A percentile compares a stretch with the other conserved stretches of the same genome.
These are phyloP conservation scores for Lizonia empirigonia DNA, from an alignment of 2,329 filamentous ascomycete genomes.

Conservation along the genomic window DNA sequence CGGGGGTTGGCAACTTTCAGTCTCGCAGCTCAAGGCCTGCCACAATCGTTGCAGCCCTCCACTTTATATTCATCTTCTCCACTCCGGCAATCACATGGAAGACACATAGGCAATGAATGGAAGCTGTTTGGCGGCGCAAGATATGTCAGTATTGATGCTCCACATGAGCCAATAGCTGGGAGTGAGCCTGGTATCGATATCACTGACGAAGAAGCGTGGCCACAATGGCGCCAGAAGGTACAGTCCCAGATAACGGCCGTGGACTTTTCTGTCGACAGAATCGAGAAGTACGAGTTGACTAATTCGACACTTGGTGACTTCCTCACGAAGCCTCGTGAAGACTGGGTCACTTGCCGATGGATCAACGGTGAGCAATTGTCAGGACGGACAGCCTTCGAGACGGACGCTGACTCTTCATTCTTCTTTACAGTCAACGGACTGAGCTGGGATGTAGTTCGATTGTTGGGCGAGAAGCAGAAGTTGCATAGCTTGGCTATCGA, in stretches of 20 bases:
- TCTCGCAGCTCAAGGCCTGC: not conserved
- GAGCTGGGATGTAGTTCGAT: slow-evolving; percentile 88
- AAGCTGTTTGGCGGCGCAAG: not conserved
- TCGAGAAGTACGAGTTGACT: slow-evolving; percentile 69
- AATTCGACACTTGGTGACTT: slow-evolving; percentile 73
- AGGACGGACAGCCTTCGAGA: not conserved
- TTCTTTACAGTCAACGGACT: slow-evolving; percentile 71
- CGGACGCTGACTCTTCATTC: not conserved
- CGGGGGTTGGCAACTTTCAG: not conserved
- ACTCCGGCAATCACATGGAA: not conserved
- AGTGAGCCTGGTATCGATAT: slow-evolving; percentile 54
- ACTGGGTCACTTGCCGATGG: slow-evolving; percentile 81
- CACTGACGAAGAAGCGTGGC: slow-evolving; percentile 42
- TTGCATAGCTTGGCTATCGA: slow-evolving; percentile 85
- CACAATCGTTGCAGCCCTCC: not conserved
- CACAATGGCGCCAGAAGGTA: slow-evolving; percentile 51
- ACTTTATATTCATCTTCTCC: not conserved
- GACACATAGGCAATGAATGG: not conserved
- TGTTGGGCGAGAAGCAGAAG: slow-evolving; percentile 75
- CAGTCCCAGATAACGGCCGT: slow-evolving; percentile 82
- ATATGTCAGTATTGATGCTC: slow-evolving; percentile 5
- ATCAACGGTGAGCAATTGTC: slow-evolving; percentile 76
- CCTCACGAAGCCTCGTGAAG: slow-evolving; percentile 64
- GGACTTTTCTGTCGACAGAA: slow-evolving; percentile 74
- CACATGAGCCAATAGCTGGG: slow-evolving; percentile 12